A percentile compares a stretch with the other conserved stretches of the same genome.
These are phyloP conservation scores for Trametopsis cervina DNA, from an alignment of 768 basidiomycete genomes.

Conservation along the genomic window DNA sequence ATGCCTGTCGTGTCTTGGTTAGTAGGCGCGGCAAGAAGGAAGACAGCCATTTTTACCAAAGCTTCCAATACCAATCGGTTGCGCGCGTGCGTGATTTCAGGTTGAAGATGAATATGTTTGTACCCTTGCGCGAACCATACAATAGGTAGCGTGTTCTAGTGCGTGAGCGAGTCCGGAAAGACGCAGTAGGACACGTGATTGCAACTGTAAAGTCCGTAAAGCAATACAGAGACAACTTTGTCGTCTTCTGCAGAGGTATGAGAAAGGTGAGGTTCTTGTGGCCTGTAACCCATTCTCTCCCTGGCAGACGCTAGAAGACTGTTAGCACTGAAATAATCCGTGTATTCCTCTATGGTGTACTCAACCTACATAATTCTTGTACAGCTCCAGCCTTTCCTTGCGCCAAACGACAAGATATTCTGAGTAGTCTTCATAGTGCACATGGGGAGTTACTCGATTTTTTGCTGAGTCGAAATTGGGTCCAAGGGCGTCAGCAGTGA, in stretches of 20 bases:
- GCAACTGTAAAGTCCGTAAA: slow-evolving; percentile 82
- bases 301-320: slow-evolving; percentile 44
- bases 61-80: slow-evolving; percentile 84
- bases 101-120: slow-evolving; percentile 86
- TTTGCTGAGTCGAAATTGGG: slow-evolving; percentile 57
- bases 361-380: slow-evolving; percentile 75
- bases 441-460: slow-evolving; percentile 54
- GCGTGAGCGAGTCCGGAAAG: slow-evolving; percentile 33
- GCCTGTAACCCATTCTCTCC: slow-evolving; percentile 59
- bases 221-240: slow-evolving; percentile 80
- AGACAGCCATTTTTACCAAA: slow-evolving; percentile 46
- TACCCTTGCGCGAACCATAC: slow-evolving; percentile 51
- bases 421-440: slow-evolving; percentile 61
- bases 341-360: not conserved
- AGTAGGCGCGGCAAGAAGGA: not conserved
- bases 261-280: slow-evolving; percentile 76
- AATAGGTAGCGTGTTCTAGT: slow-evolving; percentile 37
- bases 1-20: slow-evolving; percentile 38
- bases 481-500: slow-evolving; percentile 46
- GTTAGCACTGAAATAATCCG: slow-evolving; percentile 9
- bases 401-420: slow-evolving; percentile 89
- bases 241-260: slow-evolving; percentile 63
- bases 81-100: slow-evolving; percentile 69
- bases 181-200: slow-evolving; percentile 56
- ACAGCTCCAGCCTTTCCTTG: slow-evolving; percentile 70